Evolutionary conservation across 164 flowering plant species (phyloP).

Genomic region (Magnolia officinalis): DNA sequence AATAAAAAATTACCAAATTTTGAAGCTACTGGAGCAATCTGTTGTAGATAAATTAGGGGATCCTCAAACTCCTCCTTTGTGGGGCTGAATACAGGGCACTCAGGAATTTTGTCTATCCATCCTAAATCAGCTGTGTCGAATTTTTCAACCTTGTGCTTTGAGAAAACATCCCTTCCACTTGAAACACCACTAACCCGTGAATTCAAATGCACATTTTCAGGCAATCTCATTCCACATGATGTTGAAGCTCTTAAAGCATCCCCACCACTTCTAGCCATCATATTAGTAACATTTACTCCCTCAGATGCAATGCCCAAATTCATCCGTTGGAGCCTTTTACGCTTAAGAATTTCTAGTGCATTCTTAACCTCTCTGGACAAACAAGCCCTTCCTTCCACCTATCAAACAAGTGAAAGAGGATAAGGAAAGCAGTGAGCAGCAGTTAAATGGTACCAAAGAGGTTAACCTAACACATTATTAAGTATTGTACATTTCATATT

Average conservation of each 20-base stretch:
- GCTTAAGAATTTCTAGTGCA: conserved; percentile 69
- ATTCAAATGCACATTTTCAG: conserved; percentile 28
- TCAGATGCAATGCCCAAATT: conserved; percentile 40
- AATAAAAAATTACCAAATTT: conserved; percentile 60
- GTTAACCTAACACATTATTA: no score
- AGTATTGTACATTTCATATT: no score
- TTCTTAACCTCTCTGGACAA: conserved; percentile 61
- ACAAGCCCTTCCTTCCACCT: conserved; percentile 92
- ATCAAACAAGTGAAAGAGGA: conserved; percentile 1
- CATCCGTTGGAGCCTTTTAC: conserved; percentile 61
- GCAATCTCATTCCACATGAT: conserved; percentile 63
- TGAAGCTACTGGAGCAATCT: conserved; percentile 93
- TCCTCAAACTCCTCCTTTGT: conserved; percentile 94
- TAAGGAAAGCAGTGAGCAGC: no score
- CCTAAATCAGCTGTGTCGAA: conserved; percentile 54
- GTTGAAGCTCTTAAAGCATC: conserved; percentile 73
- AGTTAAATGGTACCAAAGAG: no score
- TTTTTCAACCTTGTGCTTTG: conserved; percentile 65
- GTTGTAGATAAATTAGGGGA: conserved; percentile 82
- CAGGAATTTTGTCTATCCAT: conserved; percentile 79
- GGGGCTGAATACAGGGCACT: conserved; percentile 83
- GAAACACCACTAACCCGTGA: conserved; percentile 27
- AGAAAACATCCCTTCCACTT: conserved; percentile 37
- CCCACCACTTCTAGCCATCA: conserved; percentile 82
- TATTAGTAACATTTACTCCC: conserved; percentile 29